phyloP scores from a whole-genome alignment of 2,329 filamentous ascomycete species.

The Cercospora sp. region DNA sequence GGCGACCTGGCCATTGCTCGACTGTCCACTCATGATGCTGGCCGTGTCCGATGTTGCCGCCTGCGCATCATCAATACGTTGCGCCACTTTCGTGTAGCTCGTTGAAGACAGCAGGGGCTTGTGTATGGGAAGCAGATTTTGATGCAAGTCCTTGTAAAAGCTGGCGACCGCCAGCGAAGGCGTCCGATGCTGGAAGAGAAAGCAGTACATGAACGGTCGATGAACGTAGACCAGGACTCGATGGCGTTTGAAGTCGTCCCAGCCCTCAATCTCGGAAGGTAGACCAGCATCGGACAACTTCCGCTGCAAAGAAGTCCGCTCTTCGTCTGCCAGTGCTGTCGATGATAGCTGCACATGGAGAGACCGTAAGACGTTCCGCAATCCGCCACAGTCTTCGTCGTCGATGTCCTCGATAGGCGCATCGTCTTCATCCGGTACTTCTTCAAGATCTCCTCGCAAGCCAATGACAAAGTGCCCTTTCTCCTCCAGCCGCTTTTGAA shows the following conservation, averaged over 20 bases:
- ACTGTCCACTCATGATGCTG: constrained; percentile 32
- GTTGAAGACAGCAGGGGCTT: constrained; percentile 48
- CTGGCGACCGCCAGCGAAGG: constrained; percentile 51
- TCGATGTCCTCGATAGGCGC: constrained; percentile 32
- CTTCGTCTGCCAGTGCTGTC: constrained; percentile 3
- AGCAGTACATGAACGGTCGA: constrained; percentile 74
- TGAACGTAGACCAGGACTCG: constrained; percentile 72
- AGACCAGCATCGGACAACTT: constrained; percentile 27
- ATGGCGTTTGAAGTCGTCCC: constrained; percentile 43
- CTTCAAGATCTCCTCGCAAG: constrained; percentile 64
- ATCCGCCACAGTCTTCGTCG: constrained; percentile 36
- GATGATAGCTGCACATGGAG: constrained; percentile 59
- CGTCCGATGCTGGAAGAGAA: constrained; percentile 67
- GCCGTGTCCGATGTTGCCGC: constrained; percentile 35
- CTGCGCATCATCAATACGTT: constrained; percentile 43
- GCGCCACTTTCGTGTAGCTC: constrained; percentile 44
- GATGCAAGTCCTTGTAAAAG: constrained; percentile 55
- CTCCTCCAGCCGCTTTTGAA: constrained; percentile 47
- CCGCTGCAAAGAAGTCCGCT: constrained; percentile 21
- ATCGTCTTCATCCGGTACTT: constrained; percentile 49
- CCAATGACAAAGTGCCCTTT: constrained; percentile 67
- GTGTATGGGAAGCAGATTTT: constrained; percentile 53
- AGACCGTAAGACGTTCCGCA: constrained; percentile 63
- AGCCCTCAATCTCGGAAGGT: constrained; percentile 17
- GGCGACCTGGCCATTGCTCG: constrained; percentile 32